Percentiles rank a stretch among this genome's conserved stretches.
phyloP scores from a whole-genome alignment of 805 yeast genomes.

The Pichia californica region DNA sequence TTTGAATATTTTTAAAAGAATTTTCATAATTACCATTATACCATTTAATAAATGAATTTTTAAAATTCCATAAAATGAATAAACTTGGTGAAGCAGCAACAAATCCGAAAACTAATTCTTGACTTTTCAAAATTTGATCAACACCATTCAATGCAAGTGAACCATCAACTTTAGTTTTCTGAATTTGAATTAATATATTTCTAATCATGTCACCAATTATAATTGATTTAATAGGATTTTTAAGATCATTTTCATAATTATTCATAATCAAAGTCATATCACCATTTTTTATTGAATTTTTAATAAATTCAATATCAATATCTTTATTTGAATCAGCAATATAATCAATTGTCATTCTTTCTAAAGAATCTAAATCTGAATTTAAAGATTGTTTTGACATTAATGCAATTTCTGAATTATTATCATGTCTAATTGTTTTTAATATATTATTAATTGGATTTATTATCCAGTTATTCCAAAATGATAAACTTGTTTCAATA shows the following conservation, averaged over 20 bases:
- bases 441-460: constrained; percentile 68
- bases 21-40: constrained; percentile 6
- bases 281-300: constrained; percentile 55
- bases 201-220: constrained; percentile 67
- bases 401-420: constrained; percentile 62
- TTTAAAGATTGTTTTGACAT: constrained; percentile 72
- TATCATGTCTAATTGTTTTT: constrained; percentile 80
- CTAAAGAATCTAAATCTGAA: constrained; percentile 73
- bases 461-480: constrained; percentile 77
- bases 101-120: constrained; percentile 88
- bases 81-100: constrained; percentile 83
- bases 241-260: constrained; percentile 71
- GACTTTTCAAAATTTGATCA: constrained; percentile 81
- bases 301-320: constrained; percentile 27
- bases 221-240: constrained; percentile 57
- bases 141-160: constrained; percentile 86
- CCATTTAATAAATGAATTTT: constrained; percentile 23
- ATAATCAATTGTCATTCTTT: constrained; percentile 82
- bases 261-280: constrained; percentile 75
- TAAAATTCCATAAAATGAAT: constrained; percentile 45
- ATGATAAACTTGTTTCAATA: constrained; percentile 57
- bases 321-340: constrained; percentile 32
- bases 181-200: constrained; percentile 83
- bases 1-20: neutral
- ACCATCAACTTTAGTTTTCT: constrained; percentile 93